Evolutionary conservation across 371 early-diverging fungal genomes (phyloP).

Genomic region (Choanephora cucurbitarum): DNA sequence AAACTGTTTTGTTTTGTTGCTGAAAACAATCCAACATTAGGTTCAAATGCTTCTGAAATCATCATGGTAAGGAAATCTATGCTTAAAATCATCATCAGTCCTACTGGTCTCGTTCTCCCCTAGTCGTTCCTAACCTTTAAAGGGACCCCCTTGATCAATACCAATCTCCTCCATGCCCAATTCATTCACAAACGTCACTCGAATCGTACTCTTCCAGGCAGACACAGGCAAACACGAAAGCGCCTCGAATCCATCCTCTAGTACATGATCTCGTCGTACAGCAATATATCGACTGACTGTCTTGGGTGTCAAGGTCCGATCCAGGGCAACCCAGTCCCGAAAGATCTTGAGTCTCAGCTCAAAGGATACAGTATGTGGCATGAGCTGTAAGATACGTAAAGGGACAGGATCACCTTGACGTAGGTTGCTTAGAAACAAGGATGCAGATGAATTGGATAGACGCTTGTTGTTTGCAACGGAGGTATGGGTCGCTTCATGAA

Average conservation of each 20-base stretch:
- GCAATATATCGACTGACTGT: slow-evolving; percentile 39
- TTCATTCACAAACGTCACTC: slow-evolving; percentile 82
- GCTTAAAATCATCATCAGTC: too few relatives aligned
- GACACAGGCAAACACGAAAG: slow-evolving; percentile 54
- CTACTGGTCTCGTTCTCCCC: too few relatives aligned
- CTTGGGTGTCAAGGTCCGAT: slow-evolving; percentile 32
- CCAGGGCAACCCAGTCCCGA: slow-evolving; percentile 68
- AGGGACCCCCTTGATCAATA: slow-evolving; percentile 93
- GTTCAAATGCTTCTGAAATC: slow-evolving; percentile 77
- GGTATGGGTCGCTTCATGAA: too few relatives aligned
- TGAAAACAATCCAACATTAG: slow-evolving; percentile 70
- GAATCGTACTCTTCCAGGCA: slow-evolving; percentile 73
- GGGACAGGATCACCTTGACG: slow-evolving; percentile 58
- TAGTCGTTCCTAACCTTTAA: too few relatives aligned
- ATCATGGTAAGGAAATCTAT: slow-evolving; percentile 84
- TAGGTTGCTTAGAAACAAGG: slow-evolving; percentile 33
- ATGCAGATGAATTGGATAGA: slow-evolving; percentile 16
- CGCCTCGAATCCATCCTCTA: slow-evolving; percentile 80
- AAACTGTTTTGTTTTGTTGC: slow-evolving; percentile 68
- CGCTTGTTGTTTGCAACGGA: background rate
- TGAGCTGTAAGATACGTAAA: slow-evolving; percentile 69
- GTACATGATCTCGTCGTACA: slow-evolving; percentile 71
- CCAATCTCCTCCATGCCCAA: slow-evolving; percentile 79
- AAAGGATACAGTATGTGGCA: slow-evolving; percentile 89
- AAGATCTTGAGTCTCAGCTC: slow-evolving; percentile 79